Evolutionary conservation across 192 early-diverging fungal species (phyloP).

Genomic region (Gonapodya sp.): DNA sequence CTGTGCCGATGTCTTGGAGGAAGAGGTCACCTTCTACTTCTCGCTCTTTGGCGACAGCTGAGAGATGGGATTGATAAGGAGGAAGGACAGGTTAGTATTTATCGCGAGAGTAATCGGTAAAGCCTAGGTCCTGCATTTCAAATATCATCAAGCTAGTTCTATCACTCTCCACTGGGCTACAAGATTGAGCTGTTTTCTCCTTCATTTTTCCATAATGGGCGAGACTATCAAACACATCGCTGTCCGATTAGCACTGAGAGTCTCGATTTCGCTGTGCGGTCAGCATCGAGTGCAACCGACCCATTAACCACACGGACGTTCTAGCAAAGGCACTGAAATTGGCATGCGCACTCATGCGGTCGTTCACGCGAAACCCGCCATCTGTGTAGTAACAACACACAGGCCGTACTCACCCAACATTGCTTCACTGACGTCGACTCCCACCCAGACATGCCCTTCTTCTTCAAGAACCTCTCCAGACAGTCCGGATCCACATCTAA

Average conservation of each 20-base stretch:
- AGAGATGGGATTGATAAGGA: background rate
- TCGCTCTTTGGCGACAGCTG: conserved; percentile 80
- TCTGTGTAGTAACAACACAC: background rate
- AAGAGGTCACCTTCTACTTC: conserved; percentile 93
- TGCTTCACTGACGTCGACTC: conserved; percentile 84
- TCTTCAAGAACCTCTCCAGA: conserved; percentile 91
- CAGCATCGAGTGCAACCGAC: no score
- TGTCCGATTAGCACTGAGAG: no score
- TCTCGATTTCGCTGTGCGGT: no score
- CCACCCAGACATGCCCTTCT: conserved; percentile 93
- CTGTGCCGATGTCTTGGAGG: conserved; percentile 91
- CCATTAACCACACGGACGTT: no score
- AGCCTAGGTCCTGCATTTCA: background rate
- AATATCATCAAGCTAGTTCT: no score
- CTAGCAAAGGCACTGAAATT: no score
- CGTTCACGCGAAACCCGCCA: no score
- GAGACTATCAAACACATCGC: no score
- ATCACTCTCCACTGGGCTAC: no score
- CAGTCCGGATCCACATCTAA: conserved; percentile 95
- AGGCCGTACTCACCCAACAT: conserved; percentile 74
- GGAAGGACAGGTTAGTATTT: background rate
- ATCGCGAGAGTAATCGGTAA: background rate
- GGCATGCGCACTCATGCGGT: no score
- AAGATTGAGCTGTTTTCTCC: no score
- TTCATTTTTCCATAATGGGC: no score